A percentile compares a stretch with the other conserved stretches of the same genome.
Conservation (phyloP, 1,139 yeast genomes). For the Sugiyamaella xylanicola region DNA sequence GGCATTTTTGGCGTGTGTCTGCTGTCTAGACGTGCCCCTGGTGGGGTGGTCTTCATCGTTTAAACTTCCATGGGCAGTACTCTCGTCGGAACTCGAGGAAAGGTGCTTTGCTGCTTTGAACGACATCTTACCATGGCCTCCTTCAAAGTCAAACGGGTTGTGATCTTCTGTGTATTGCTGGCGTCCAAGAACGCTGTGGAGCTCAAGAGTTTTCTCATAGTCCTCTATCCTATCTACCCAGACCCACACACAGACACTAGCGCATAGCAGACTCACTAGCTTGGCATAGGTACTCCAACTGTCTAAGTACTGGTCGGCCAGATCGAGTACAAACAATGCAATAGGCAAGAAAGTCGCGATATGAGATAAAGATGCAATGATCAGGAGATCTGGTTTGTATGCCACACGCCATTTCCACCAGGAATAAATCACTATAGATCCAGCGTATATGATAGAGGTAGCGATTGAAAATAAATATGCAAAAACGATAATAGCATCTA, state of each 20-base stretch:
- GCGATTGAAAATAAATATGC: constrained; percentile 77
- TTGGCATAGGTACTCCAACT: constrained; percentile 76
- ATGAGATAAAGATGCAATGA: constrained; percentile 58
- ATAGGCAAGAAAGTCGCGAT: constrained; percentile 64
- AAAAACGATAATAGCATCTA: constrained; percentile 53
- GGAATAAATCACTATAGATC: constrained; percentile 60
- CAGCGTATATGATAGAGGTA: constrained; percentile 68
- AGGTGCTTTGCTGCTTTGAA: neutral
- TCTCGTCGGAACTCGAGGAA: neutral
- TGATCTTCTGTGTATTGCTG: constrained; percentile 71
- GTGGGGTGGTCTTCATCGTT: too few species aligned
- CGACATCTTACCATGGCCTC: constrained; percentile 2
- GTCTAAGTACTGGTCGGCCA: constrained; percentile 69
- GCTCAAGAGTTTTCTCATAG: constrained; percentile 62
- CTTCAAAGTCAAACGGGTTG: constrained; percentile 15
- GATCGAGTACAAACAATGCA: constrained; percentile 76
- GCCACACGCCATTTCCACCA: constrained; percentile 57
- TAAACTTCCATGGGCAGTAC: neutral
- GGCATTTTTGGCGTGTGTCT: too few species aligned
- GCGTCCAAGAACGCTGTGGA: constrained; percentile 75
- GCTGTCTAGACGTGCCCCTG: too few species aligned
- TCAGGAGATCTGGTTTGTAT: constrained; percentile 44
- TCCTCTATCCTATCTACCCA: constrained; percentile 75
- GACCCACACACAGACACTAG: constrained; percentile 74
- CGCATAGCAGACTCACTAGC: constrained; percentile 50